A percentile compares a stretch with the other conserved stretches of the same genome.
Evolutionary conservation across 2,329 filamentous ascomycete species (phyloP).

Genomic region (Apiospora saccharicola): DNA sequence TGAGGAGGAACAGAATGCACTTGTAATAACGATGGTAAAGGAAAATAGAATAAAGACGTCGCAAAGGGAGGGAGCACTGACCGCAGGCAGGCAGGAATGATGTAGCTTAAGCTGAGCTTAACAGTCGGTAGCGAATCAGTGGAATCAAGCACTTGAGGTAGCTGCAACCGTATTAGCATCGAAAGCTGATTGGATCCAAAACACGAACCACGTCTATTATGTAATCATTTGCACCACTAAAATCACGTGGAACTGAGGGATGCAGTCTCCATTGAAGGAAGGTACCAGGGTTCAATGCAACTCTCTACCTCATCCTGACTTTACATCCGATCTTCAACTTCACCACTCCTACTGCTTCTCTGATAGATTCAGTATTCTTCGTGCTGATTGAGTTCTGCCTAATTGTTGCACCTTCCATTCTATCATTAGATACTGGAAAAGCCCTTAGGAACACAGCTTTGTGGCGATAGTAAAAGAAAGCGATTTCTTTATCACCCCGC

Average conservation of each 20-base stretch:
- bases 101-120: constrained; percentile 1
- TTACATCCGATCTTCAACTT: neutral
- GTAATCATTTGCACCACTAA: neutral
- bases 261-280: neutral
- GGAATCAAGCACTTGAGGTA: neutral
- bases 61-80: neutral
- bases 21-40: neutral
- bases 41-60: constrained; percentile 3
- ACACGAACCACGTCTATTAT: neutral
- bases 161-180: neutral
- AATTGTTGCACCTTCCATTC: neutral
- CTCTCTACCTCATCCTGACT: neutral
- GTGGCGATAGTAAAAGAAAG: neutral
- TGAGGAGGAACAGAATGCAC: neutral
- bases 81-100: constrained; percentile 3
- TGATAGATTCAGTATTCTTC: neutral
- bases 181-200: neutral
- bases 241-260: neutral
- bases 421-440: neutral
- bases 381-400: neutral
- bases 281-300: neutral
- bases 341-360: neutral
- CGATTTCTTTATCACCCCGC: constrained; percentile 1
- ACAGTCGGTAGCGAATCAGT: neutral
- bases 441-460: neutral